Conservation (phyloP, 2,329 filamentous ascomycete species). For the Fusarium redolens region DNA sequence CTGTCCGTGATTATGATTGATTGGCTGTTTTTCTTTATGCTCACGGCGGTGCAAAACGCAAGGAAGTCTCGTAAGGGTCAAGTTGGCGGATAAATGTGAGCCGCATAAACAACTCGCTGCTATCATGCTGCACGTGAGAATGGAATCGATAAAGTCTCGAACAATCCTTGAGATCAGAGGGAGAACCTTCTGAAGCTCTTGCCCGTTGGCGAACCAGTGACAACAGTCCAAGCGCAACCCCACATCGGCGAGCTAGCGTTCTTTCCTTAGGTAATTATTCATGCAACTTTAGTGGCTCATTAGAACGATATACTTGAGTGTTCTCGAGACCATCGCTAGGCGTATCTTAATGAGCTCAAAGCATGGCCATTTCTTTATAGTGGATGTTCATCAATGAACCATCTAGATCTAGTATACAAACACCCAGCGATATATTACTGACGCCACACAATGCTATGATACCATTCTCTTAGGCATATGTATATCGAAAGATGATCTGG, state of each 20-base stretch:
- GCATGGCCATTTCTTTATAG: background rate
- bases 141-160: constrained; percentile 1
- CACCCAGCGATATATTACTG: background rate
- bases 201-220: constrained; percentile 4
- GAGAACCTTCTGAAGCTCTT: constrained; percentile 12
- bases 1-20: constrained; percentile 1
- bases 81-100: background rate
- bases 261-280: constrained; percentile 17
- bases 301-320: constrained; percentile 11
- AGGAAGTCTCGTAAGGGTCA: background rate
- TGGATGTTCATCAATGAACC: background rate
- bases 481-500: constrained; percentile 2
- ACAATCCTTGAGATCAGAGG: background rate
- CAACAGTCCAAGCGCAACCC: constrained; percentile 33
- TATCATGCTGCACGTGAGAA: constrained; percentile 22
- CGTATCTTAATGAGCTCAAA: background rate
- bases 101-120: background rate
- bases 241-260: constrained; percentile 20
- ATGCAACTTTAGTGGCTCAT: background rate
- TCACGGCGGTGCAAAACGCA: background rate
- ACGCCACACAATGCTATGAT: constrained; percentile 32
- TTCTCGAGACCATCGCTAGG: background rate
- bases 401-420: background rate
- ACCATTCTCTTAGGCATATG: constrained; percentile 12
- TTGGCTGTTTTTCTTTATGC: background rate